Conservation (phyloP, 2,329 filamentous ascomycete species). For the Colletotrichum sp. region DNA sequence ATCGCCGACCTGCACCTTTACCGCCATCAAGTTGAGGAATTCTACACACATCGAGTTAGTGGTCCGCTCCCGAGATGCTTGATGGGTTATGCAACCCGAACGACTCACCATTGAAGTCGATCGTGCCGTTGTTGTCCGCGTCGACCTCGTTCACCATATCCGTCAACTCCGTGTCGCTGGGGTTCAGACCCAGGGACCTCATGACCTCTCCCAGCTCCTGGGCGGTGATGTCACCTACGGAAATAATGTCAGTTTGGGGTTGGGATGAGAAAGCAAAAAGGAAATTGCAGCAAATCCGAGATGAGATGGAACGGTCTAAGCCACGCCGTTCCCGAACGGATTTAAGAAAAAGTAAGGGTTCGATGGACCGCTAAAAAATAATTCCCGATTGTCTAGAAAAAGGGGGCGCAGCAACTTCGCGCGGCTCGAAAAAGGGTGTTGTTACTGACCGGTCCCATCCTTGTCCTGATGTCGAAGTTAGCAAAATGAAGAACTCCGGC, state of each 20-base stretch:
- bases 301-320: conserved; percentile 16
- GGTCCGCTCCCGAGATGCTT: background rate
- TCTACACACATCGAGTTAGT: conserved; percentile 50
- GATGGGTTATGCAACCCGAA: background rate
- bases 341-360: background rate
- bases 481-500: background rate
- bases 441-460: conserved; percentile 82
- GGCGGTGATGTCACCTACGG: conserved; percentile 83
- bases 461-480: conserved; percentile 69
- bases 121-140: conserved; percentile 90
- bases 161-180: conserved; percentile 86
- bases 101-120: conserved; percentile 82
- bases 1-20: conserved; percentile 93
- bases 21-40: conserved; percentile 91
- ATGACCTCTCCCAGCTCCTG: conserved; percentile 91
- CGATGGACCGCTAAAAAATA: background rate
- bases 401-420: background rate
- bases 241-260: conserved; percentile 27
- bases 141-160: conserved; percentile 96
- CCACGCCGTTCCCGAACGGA: background rate
- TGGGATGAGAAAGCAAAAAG: conserved; percentile 2
- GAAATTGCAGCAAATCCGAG: background rate
- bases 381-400: background rate
- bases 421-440: background rate
- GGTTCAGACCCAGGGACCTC: conserved; percentile 89